Base-by-base conservation (phyloP, 805 yeast genomes). In the Ogataea polymorpha region DNA sequence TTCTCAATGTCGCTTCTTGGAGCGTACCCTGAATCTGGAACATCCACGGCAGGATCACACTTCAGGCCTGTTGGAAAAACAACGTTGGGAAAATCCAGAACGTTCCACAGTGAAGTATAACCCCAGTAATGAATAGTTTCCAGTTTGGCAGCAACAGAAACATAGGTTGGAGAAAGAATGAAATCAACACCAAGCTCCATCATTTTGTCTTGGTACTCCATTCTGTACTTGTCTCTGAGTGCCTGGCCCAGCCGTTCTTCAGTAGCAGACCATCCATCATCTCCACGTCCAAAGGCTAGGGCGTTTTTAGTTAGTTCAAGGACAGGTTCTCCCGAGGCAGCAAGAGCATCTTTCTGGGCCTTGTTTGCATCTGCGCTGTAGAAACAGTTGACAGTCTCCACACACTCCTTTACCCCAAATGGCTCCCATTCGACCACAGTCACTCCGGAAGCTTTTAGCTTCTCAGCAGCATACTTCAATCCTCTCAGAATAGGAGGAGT, bases 21-120 rank as follows among this genome's bases (percentile, higher is more conserved):
- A 12, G 32, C 23, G 39, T 46, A 50, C 2, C 42, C 11, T 7
- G 35, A 23, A 23, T 53, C 58, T 14, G 42, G 34, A 3, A 35
- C 35, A 42, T 59, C 64, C 12, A 58, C 11, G 12, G 33, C 44
- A 5, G 62, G 58, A 33, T 59, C 84, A 51, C 68, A 79, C 50
- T 61, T 64, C 44, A 77, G 62, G 3, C 83, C 77, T 3, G 83
- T 70, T 44, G 82, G 86, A 63, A 79, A 68, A 0, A 72, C 68
- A 39, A 78, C 74, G 25, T 75, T 72, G 14, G 90, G 87, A 52
- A 75, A 70, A 58, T 83, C 91, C 45, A 82, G 60, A 41, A 81
- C 55, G 61, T 83, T 83, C 79, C 80, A 83, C 50, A 81, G 66
- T 2, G 82, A 66, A 3, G 88, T 81, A 67, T 83, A 84, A 1